A percentile compares a stretch with the other conserved stretches of the same genome.
Evolutionary conservation across 306 rosid species (phyloP).

Genomic region (Canavalia ensiformis): DNA sequence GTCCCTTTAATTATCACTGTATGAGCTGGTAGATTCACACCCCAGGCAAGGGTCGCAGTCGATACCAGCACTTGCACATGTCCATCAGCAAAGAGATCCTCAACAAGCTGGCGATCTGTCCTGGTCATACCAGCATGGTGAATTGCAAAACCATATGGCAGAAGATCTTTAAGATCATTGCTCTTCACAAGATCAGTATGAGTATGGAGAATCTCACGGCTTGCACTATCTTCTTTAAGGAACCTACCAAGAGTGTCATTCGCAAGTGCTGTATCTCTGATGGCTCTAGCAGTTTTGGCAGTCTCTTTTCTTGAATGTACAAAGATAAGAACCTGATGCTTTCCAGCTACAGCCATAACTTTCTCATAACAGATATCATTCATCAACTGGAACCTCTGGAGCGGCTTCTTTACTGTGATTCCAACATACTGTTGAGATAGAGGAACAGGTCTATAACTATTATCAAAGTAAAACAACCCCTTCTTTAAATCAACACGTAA

Average conservation of each 20-base stretch:
- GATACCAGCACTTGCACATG: constrained; percentile 97
- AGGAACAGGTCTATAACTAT: constrained; percentile 95
- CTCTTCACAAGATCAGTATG: constrained; percentile 96
- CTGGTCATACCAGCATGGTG: constrained; percentile 98
- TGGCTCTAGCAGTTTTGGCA: constrained; percentile 98
- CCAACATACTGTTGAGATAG: constrained; percentile 96
- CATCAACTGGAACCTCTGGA: constrained; percentile 99
- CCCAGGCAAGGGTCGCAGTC: constrained; percentile 99
- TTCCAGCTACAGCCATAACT: constrained; percentile 96
- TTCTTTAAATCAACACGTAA: constrained; percentile 79
- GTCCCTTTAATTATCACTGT: constrained; percentile 93
- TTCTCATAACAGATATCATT: constrained; percentile 93
- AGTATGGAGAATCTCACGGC: constrained; percentile 93
- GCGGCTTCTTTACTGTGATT: constrained; percentile 90
- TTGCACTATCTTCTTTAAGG: constrained; percentile 96
- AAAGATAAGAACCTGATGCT: constrained; percentile 95
- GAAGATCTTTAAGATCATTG: constrained; percentile 94
- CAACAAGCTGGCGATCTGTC: constrained; percentile 93
- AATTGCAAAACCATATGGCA: constrained; percentile 95
- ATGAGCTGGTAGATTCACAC: constrained; percentile 96
- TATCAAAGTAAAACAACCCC: constrained; percentile 86
- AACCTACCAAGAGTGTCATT: constrained; percentile 94
- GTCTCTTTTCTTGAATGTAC: constrained; percentile 98
- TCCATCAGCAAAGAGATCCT: constrained; percentile 94
- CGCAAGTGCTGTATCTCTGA: constrained; percentile 92